Conservation (phyloP, 2,329 filamentous ascomycete genomes). For the Pseudogymnoascus sp. region DNA sequence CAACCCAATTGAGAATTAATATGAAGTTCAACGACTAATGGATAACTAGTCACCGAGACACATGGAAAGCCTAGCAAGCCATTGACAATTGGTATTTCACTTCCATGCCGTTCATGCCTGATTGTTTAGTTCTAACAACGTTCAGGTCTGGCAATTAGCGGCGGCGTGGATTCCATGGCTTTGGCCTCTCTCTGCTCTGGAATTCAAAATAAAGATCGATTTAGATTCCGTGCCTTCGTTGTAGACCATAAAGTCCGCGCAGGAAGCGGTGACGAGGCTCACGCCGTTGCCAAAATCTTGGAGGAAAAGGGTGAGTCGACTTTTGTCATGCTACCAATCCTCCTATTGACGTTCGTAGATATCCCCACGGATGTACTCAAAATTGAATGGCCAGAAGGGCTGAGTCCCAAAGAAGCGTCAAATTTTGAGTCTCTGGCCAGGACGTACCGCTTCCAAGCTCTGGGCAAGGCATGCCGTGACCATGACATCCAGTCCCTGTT, state of each 20-base stretch:
- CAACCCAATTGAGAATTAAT: neutral
- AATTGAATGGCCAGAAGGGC: slow-evolving; percentile 43
- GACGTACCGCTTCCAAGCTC: slow-evolving; percentile 58
- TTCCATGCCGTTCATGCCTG: neutral
- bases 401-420: slow-evolving; percentile 37
- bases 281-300: slow-evolving; percentile 32
- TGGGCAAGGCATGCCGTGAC: slow-evolving; percentile 53
- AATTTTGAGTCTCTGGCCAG: slow-evolving; percentile 75
- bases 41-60: neutral
- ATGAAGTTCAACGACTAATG: neutral
- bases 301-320: slow-evolving; percentile 11
- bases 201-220: slow-evolving; percentile 23
- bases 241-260: slow-evolving; percentile 50
- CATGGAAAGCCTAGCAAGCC: neutral
- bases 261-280: slow-evolving; percentile 45
- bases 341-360: slow-evolving; percentile 14
- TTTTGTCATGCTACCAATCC: neutral
- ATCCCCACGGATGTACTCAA: slow-evolving; percentile 23
- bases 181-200: slow-evolving; percentile 63
- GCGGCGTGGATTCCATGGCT: slow-evolving; percentile 97
- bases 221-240: slow-evolving; percentile 39
- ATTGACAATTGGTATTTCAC: neutral
- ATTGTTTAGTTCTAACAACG: neutral
- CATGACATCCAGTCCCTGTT: slow-evolving; percentile 52
- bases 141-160: slow-evolving; percentile 72